Evolutionary conservation across 768 basidiomycete genomes (phyloP), one percentile per base, ranked within the genome.

Genomic region (Mycena belliarum): DNA sequence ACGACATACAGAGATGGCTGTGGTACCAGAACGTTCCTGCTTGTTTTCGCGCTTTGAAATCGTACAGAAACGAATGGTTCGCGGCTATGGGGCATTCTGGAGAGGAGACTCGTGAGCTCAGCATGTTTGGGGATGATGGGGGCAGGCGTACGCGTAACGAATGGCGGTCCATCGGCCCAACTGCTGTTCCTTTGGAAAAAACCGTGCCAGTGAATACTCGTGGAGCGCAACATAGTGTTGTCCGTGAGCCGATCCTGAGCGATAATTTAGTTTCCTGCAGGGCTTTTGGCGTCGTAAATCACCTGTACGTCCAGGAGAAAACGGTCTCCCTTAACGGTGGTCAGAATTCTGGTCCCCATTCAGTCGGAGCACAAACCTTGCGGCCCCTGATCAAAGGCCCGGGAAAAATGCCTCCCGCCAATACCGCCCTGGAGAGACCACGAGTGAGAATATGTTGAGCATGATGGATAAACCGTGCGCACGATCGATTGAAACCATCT

Each of bases 281-380:
- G 68, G n/a, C 59, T 21, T 81, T 75, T 2, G 63, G n/a, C n/a
- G n/a, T n/a, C 67, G n/a, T 80, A 69, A 25, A 57, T 24, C 45
- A 81, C 73, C 21, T 69, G 59, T 24, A 81, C 75, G 33, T 76
- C 74, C 47, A 81, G 59, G 26, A 54, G 43, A 55, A 78, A 76
- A 33, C 37, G 52, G 15, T 55, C 54, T 42, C 54, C 47, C 54
- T 55, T 75, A n/a, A 4, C 7, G 18, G 12, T 10, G 23, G 37
- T 47, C 20, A n/a, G 70, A 65, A 0, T 15, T 35, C 3, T 15
- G 16, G 12, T 43, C n/a, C n/a, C n/a, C n/a, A n/a, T 35, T 14
- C 33, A 8, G 12, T 15, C 12, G 14, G 11, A 10, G 12, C 43
- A 4, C 26, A 12, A 28, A 64, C 65, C 43, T 62, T 64, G 21